Evolutionary conservation across 306 rosid species (phyloP), one percentile per base, ranked within the genome.

Genomic region (Ceratonia siliqua): DNA sequence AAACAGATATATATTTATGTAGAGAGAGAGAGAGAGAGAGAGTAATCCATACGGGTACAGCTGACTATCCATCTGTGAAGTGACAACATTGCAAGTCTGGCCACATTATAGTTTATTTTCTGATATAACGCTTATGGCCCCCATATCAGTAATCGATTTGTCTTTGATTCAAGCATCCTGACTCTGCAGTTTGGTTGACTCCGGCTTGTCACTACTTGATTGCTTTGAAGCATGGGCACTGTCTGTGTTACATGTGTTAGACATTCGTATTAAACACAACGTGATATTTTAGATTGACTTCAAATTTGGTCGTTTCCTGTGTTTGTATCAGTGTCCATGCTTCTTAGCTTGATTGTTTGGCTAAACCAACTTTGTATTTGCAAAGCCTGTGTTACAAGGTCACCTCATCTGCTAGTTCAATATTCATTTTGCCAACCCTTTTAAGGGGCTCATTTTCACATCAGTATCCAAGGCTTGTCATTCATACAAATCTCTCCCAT

Each of bases 401-500:
- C n/a, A 8, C 30, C 53, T 22, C 2, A 24, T 48, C 28, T 62
- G 17, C 43, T 48, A 5, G 53, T 13, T 43, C 17, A 20, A 22
- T 42, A 6, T 55, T 21, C 48, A 27, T 18, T 67, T 74, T 54
- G 13, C 73, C 15, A 42, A 32, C 38, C 50, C 43, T 7, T 22
- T 50, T 75, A 2, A 6, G 11, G 8, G 5, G 38, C 22, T 33
- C 35, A 30, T 35, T 61, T 73, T 46, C 50, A 20, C 62, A 35
- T 64, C 27, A 18, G 17, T 35, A 18, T 59, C 45, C 25, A 8
- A 58, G 3, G 45, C 45, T 11, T 49, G 24, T 55, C 36, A 28
- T 30, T 50, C 28, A 61, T 48, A n/a, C 38, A 45, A 74, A 33
- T 8, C 1, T 33, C 79, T 62, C 50, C n/a, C n/a, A n/a, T n/a